Evolutionary conservation across 805 yeast species (phyloP).

Genomic region (Metschnikowia arizonensis): DNA sequence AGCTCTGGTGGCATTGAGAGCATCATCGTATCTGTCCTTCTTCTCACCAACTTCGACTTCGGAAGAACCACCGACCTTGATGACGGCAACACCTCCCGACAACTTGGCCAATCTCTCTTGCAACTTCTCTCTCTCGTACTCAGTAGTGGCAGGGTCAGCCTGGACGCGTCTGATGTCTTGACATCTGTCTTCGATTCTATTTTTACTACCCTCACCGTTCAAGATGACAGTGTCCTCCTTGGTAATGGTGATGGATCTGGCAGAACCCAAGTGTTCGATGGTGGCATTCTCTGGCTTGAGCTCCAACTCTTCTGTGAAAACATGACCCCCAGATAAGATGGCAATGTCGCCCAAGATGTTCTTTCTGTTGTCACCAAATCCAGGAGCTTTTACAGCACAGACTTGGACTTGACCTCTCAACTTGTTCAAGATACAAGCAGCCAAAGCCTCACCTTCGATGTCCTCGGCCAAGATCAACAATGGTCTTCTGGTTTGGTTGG

Average conservation of each 20-base stretch:
- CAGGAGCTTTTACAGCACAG: conserved; percentile 97
- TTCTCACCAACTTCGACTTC: conserved; percentile 99
- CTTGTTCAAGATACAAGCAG: conserved; percentile 95
- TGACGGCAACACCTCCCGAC: conserved; percentile 97
- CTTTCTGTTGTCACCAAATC: conserved; percentile 98
- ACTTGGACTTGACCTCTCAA: conserved; percentile 98
- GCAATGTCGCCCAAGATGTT: conserved; percentile 95
- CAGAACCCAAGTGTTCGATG: conserved; percentile 81
- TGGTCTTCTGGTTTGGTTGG: conserved; percentile 92
- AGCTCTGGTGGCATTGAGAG: conserved; percentile 96
- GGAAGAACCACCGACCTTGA: conserved; percentile 94
- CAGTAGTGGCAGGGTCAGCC: conserved; percentile 69
- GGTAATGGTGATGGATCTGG: conserved; percentile 87
- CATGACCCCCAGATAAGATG: conserved; percentile 90
- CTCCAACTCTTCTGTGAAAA: conserved; percentile 88
- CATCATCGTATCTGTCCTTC: conserved; percentile 98
- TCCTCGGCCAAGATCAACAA: conserved; percentile 91
- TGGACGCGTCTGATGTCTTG: conserved; percentile 87
- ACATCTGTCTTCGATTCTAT: conserved; percentile 75
- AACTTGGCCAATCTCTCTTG: conserved; percentile 97
- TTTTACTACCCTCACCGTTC: conserved; percentile 88
- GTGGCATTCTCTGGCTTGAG: conserved; percentile 94
- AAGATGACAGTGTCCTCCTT: conserved; percentile 93
- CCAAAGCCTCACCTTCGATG: conserved; percentile 96
- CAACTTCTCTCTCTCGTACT: conserved; percentile 93